Base-by-base conservation (phyloP, 2,329 filamentous ascomycete genomes). In the Microsporum audouinii region DNA sequence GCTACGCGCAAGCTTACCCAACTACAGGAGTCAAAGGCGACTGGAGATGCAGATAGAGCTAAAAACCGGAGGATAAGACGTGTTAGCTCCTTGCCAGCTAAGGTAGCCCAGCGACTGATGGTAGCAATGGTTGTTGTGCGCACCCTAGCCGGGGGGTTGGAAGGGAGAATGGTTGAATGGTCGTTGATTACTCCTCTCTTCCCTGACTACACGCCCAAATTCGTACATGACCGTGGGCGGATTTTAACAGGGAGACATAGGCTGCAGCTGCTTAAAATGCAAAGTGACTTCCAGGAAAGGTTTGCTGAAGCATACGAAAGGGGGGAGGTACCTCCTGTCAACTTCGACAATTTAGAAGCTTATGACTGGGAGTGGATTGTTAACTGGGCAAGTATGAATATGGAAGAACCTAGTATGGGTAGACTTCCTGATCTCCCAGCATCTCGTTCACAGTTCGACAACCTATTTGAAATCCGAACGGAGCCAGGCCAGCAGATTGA, bases 301-400 rank as follows among this genome's bases (percentile, higher is more conserved):
- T 79, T 76, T 62, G 66, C 77, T 10, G 71, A 75, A 47, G 79
- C 77, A 1, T 79, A 80, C 60, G 72, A 72, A 38, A 71, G 71
- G 5, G 70, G 70, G 5, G 66, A 74, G 51, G 73, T 80, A 2
- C 77, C 78, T 6, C 64, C 64, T 1, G 74, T 80, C 51, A 70
- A 80, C 61, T 79, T 75, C 57, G 67, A 73, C 17, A 66, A 79
- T 57, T 66, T 79, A 36, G 68, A 72, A 57, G 65, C 63, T 7
- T 80, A 79, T 65, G 73, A 79, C 62, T 81, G 79, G 79, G 67
- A 70, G 47, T 68, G 69, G 31, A 68, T 80, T 10, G 72, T 79
- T 3, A 71, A 78, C 5, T 81, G 79, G 79, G 76, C 76, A 6
- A 69, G 71, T 34, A 66, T 68, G 7, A 71, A 75, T 57, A 67